phyloP scores from a whole-genome alignment of 495 filamentous ascomycete species.

The Xanthoparmelia taractica region DNA sequence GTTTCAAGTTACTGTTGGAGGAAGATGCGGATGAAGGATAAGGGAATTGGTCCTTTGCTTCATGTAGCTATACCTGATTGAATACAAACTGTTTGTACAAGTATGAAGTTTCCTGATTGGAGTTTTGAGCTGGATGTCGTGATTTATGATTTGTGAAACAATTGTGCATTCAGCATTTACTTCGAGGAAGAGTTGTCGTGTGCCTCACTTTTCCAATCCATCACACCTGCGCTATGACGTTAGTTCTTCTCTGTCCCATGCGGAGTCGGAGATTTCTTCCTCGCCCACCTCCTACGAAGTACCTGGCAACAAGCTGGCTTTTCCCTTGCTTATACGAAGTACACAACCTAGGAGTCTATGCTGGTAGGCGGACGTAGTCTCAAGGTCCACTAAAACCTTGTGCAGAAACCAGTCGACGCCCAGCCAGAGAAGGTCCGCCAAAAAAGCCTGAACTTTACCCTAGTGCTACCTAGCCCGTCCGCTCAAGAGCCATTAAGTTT shows the following conservation, averaged over 20 bases:
- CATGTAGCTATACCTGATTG: conserved; percentile 13
- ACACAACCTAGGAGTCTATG: background rate
- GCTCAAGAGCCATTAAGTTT: background rate
- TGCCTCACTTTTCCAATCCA: background rate
- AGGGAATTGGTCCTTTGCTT: background rate
- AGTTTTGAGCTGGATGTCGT: too few species aligned
- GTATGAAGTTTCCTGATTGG: background rate
- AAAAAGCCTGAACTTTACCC: background rate
- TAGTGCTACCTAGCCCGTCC: background rate
- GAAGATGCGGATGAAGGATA: conserved; percentile 57
- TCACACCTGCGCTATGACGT: background rate
- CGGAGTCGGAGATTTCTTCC: background rate
- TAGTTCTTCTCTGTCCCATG: background rate
- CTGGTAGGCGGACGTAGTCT: background rate
- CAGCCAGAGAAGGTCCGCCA: background rate
- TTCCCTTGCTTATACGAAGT: background rate
- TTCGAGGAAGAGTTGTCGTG: background rate
- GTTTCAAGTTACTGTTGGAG: conserved; percentile 79
- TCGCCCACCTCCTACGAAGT: too few species aligned
- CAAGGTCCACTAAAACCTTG: background rate
- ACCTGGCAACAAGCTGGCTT: background rate
- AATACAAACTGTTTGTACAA: background rate
- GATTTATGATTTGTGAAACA: background rate
- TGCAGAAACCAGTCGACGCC: background rate
- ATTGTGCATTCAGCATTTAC: background rate